A percentile compares a stretch with the other conserved stretches of the same genome.
Evolutionary conservation across 257 asterid genomes (phyloP).

Genomic region (Solanum ossicruentum): DNA sequence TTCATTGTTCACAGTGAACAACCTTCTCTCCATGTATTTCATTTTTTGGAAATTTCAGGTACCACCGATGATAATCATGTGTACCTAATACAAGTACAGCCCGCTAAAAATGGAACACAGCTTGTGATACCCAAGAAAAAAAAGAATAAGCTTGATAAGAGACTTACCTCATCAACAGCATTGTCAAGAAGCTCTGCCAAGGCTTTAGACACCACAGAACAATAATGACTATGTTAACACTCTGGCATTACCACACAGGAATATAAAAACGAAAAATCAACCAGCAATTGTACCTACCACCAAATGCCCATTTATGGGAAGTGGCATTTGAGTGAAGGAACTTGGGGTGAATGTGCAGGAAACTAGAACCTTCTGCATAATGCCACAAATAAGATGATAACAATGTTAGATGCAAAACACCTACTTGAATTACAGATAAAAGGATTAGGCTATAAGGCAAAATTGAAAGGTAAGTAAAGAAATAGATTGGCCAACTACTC

Average conservation of each 20-base stretch:
- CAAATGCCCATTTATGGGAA: constrained; percentile 97
- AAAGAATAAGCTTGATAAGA: not conserved
- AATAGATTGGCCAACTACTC: not conserved
- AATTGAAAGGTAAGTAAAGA: not conserved
- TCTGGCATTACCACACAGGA: not conserved
- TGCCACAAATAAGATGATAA: not conserved
- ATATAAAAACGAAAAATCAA: not conserved
- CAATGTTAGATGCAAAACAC: not conserved
- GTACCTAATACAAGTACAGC: not conserved
- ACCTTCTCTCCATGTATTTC: not conserved
- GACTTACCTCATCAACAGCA: constrained; percentile 77
- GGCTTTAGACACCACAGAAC: constrained; percentile 39
- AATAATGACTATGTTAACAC: not conserved
- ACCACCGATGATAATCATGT: not conserved
- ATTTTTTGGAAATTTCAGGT: not conserved
- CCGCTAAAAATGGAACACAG: not conserved
- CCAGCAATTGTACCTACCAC: constrained; percentile 48
- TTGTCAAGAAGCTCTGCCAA: constrained; percentile 91
- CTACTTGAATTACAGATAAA: not conserved
- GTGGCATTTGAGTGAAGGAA: constrained; percentile 97
- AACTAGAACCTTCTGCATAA: constrained; percentile 61
- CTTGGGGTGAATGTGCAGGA: constrained; percentile 81
- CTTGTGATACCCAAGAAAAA: not conserved
- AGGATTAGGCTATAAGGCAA: not conserved
- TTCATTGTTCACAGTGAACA: not conserved